Conservation (phyloP, 2,329 filamentous ascomycete genomes). For the Alternaria postmessia region DNA sequence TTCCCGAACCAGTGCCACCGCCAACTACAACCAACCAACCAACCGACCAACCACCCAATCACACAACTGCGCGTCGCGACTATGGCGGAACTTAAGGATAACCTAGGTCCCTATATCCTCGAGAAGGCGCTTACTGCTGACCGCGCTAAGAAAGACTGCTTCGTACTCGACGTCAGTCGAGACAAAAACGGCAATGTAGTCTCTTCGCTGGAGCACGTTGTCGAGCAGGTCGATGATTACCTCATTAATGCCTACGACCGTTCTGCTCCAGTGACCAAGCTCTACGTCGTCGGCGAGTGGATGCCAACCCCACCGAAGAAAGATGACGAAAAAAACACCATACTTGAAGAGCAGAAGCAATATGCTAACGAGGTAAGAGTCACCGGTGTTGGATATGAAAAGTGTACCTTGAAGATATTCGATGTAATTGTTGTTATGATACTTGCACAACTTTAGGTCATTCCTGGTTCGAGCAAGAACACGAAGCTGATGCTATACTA, state of each 20-base stretch:
- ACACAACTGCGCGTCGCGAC: background rate
- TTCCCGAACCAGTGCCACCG: background rate
- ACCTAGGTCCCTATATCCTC: slow-evolving; percentile 25
- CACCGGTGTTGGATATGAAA: background rate
- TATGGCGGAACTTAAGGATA: slow-evolving; percentile 25
- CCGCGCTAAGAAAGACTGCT: slow-evolving; percentile 12
- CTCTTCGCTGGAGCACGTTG: slow-evolving; percentile 22
- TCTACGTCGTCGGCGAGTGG: slow-evolving; percentile 42
- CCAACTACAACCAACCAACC: background rate
- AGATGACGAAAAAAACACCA: background rate
- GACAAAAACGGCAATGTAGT: slow-evolving; percentile 14
- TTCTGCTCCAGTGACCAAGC: slow-evolving; percentile 21
- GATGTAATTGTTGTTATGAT: background rate
- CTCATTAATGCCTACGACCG: slow-evolving; percentile 9
- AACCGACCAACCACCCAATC: background rate
- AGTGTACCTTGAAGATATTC: background rate
- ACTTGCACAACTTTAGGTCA: background rate
- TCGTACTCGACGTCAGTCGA: slow-evolving; percentile 29
- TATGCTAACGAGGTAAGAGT: background rate
- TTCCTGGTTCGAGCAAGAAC: background rate
- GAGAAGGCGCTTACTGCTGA: slow-evolving; percentile 21
- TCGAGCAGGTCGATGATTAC: slow-evolving; percentile 12
- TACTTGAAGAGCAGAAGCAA: background rate
- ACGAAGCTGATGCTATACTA: slow-evolving; percentile 2
- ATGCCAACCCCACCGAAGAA: background rate